These are phyloP conservation scores for Ormosia semicastrata DNA, from an alignment of 306 rosid species.

Conservation along the genomic window DNA sequence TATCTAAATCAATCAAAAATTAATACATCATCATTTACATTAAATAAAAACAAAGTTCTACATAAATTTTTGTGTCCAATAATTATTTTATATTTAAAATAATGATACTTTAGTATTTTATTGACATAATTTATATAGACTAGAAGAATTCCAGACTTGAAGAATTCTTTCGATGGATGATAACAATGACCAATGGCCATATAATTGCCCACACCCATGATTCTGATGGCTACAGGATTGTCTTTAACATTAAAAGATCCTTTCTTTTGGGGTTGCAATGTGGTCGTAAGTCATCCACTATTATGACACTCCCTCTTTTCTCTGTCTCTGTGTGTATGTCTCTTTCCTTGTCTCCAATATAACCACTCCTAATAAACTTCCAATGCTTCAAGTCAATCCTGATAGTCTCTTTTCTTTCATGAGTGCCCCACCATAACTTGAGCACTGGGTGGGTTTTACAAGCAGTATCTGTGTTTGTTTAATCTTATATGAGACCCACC, in stretches of 20 bases:
- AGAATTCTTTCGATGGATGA: background rate
- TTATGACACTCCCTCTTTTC: background rate
- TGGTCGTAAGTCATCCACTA: background rate
- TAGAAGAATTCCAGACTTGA: too few relatives aligned
- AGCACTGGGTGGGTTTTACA: background rate
- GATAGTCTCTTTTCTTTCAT: background rate
- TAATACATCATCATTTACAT: background rate
- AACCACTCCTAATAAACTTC: constrained; percentile 1
- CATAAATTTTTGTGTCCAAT: too few relatives aligned
- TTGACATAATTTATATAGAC: too few relatives aligned
- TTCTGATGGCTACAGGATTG: background rate
- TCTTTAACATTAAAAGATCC: background rate
- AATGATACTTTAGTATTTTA: too few relatives aligned
- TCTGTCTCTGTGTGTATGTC: background rate
- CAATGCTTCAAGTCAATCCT: background rate
- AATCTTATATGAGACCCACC: background rate
- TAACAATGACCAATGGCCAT: background rate
- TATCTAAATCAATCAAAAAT: background rate
- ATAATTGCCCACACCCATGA: background rate
- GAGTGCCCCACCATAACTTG: background rate
- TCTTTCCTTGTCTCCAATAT: background rate
- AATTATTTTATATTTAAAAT: too few relatives aligned
- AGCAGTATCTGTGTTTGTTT: background rate
- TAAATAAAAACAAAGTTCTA: background rate
- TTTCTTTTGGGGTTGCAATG: background rate